Evolutionary conservation across 805 yeast genomes (phyloP), one percentile per base, ranked within the genome.

Genomic region (Kodamaea jinghongensis): DNA sequence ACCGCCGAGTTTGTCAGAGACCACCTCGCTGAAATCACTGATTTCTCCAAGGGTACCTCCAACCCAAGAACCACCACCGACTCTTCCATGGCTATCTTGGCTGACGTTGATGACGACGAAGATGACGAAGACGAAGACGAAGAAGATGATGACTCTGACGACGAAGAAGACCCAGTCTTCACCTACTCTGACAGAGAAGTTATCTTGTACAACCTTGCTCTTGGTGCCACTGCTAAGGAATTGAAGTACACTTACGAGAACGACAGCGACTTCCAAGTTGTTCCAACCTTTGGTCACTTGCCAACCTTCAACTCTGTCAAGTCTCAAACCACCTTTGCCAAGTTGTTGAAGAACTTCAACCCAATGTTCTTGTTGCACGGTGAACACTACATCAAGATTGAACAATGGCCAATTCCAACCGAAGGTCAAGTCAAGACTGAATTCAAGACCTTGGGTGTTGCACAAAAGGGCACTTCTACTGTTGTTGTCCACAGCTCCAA

Each of bases 281-380:
- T 91, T 34, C 96, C 97, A 41, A 76, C 96, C 1, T 89, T 83
- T 64, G 96, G 96, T 42, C 96, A 88, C 37, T 79, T 91, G 52
- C 91, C 96, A 28, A 81, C 82, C 45, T 84, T 90, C 79, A 73
- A 76, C 49, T 76, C 81, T 34, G 75, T 71, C 36, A 67, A 75
- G 52, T 69, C 79, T 41, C 76, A 76, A 42, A 60, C 79, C 40
- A 73, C 84, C 26, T 77, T 83, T 58, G 67, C 75, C 45, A 69
- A 73, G 43, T 61, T 82, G 31, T 80, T 91, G 51, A 84, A 81
- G 43, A 81, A 86, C 66, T 91, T 87, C 73, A 86, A 87, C 65
- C 96, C 93, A 45, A 83, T 88, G 79, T 74, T 83, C 64, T 73
- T 91, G 56, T 75, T 91, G 51, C 98, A 91, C 61, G 99, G 98